These are phyloP conservation scores for Apophysomyces sp. DNA, from an alignment of 371 early-diverging fungal genomes.

Conservation along the genomic window DNA sequence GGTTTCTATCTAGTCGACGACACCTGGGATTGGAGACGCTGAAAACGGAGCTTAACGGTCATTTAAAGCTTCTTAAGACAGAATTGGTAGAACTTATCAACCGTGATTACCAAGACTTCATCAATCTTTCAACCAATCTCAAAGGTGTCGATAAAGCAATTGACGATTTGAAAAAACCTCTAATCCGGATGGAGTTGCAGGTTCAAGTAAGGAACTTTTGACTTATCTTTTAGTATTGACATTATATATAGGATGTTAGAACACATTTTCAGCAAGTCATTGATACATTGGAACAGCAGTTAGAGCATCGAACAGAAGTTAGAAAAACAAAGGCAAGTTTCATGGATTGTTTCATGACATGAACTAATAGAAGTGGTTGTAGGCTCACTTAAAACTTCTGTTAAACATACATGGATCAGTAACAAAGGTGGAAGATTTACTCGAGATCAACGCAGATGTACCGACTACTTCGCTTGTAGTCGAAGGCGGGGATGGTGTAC, in stretches of 20 bases:
- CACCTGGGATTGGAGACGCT: conserved; percentile 68
- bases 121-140: conserved; percentile 76
- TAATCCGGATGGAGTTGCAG: conserved; percentile 56
- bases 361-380: not conserved
- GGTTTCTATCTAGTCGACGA: conserved; percentile 63
- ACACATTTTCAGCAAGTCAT: conserved; percentile 55
- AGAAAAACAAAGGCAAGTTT: conserved; percentile 65
- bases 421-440: conserved; percentile 71
- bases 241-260: conserved; percentile 38
- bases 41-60: conserved; percentile 63
- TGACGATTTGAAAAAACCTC: conserved; percentile 55
- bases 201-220: conserved; percentile 50
- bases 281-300: conserved; percentile 55
- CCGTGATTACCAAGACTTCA: conserved; percentile 80
- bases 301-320: conserved; percentile 61
- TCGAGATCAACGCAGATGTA: conserved; percentile 54
- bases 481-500: conserved; percentile 5
- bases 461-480: not conserved
- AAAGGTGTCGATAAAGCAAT: conserved; percentile 77
- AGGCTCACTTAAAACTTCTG: conserved; percentile 65
- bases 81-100: conserved; percentile 84
- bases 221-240: not conserved
- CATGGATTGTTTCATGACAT: not conserved
- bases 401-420: conserved; percentile 76
- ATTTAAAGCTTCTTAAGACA: conserved; percentile 61